A percentile compares a stretch with the other conserved stretches of the same genome.
phyloP scores from a whole-genome alignment of 768 basidiomycete genomes.

The Termitomyces sp. region DNA sequence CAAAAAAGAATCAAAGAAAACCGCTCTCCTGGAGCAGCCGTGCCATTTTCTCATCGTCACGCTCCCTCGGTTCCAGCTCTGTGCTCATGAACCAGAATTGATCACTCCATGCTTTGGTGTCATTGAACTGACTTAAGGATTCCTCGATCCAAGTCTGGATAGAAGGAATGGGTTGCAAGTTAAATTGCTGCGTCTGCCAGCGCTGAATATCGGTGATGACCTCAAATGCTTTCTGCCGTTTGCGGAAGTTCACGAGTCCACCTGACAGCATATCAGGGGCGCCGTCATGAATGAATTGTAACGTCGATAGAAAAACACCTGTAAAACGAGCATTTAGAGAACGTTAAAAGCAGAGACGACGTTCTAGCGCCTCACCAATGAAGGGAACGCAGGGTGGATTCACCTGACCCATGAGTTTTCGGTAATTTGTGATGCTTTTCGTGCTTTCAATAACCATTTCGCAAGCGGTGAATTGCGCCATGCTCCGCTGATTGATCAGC shows the following conservation, averaged over 20 bases:
- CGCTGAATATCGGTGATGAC: constrained; percentile 95
- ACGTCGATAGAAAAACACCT: constrained; percentile 94
- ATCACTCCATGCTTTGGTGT: constrained; percentile 67
- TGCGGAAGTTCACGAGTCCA: constrained; percentile 89
- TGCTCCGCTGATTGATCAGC: constrained; percentile 74
- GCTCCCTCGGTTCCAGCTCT: constrained; percentile 87
- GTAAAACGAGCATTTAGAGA: constrained; percentile 5
- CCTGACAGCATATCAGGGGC: constrained; percentile 82
- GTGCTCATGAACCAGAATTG: constrained; percentile 83
- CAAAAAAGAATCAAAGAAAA: constrained; percentile 50
- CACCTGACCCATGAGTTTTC: constrained; percentile 74
- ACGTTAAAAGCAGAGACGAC: not conserved
- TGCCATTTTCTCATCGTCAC: constrained; percentile 97
- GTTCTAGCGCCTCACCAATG: constrained; percentile 57
- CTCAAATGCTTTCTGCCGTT: constrained; percentile 90
- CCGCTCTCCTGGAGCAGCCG: constrained; percentile 84
- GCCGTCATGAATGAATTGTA: constrained; percentile 97
- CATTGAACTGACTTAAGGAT: constrained; percentile 65
- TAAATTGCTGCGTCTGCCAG: constrained; percentile 90
- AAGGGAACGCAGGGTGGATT: constrained; percentile 95
- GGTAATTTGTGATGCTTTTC: constrained; percentile 92
- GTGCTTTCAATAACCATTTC: constrained; percentile 89
- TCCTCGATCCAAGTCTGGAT: constrained; percentile 79
- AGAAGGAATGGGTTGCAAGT: constrained; percentile 62
- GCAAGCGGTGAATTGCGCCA: constrained; percentile 66